Percentiles rank a stretch among this genome's conserved stretches.
These are phyloP conservation scores for Ophiostoma perfectum DNA, from an alignment of 2,329 filamentous ascomycete genomes.

Conservation along the genomic window DNA sequence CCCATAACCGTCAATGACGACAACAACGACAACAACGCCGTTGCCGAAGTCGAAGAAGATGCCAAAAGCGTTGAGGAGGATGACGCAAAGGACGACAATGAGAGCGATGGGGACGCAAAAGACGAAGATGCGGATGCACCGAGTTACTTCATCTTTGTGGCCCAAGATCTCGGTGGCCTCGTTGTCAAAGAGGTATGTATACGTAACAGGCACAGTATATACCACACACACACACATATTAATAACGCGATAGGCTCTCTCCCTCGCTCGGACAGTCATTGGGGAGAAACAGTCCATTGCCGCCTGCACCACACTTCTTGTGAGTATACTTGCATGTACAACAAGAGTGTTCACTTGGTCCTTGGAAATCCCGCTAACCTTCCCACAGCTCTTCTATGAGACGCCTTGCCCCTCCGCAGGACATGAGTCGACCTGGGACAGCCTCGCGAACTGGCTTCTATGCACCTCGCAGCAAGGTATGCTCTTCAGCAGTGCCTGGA, in stretches of 20 bases:
- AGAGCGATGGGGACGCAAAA: not conserved
- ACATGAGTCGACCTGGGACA: not conserved
- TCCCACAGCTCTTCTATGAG: not conserved
- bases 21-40: not conserved
- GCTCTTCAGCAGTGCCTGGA: conserved; percentile 9
- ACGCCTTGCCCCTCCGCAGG: not conserved
- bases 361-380: not conserved
- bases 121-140: not conserved
- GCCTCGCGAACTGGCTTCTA: not conserved
- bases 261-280: not conserved
- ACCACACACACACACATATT: too few species aligned
- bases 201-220: too few species aligned
- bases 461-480: conserved; percentile 1
- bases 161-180: not conserved
- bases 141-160: not conserved
- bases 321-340: not conserved
- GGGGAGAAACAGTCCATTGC: not conserved
- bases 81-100: not conserved
- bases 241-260: not conserved
- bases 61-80: not conserved
- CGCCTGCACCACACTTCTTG: not conserved
- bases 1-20: not conserved
- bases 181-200: not conserved
- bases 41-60: not conserved
- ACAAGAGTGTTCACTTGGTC: not conserved